These are phyloP conservation scores for Sporisorium scitamineum DNA, from an alignment of 1,284 basidiomycete genomes.

Conservation along the genomic window DNA sequence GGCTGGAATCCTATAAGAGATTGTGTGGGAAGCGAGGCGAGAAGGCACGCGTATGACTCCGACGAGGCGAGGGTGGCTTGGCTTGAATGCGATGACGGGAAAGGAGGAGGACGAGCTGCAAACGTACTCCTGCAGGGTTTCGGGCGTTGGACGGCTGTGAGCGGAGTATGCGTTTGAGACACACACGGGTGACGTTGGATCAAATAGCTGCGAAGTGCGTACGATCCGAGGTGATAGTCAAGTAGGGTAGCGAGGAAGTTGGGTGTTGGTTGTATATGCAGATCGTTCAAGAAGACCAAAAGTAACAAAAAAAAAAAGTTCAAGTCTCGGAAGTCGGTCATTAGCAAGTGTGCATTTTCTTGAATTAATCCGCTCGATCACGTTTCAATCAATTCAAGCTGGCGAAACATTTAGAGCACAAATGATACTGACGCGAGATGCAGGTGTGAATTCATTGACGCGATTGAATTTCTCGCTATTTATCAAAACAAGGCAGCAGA, in stretches of 20 bases:
- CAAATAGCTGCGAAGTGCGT: slow-evolving; percentile 1
- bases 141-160: background rate
- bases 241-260: background rate
- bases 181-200: background rate
- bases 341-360: slow-evolving; percentile 1
- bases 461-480: background rate
- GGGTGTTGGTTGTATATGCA: slow-evolving; percentile 14
- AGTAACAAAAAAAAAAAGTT: background rate
- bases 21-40: background rate
- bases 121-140: background rate
- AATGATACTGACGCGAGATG: too few species aligned
- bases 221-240: background rate
- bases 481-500: background rate
- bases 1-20: background rate
- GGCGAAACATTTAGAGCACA: too few species aligned
- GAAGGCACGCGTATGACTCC: background rate
- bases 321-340: slow-evolving; percentile 27
- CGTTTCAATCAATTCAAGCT: background rate
- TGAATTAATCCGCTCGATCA: background rate
- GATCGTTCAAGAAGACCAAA: background rate
- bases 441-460: too few species aligned
- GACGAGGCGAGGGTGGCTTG: background rate
- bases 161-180: background rate
- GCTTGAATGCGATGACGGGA: background rate
- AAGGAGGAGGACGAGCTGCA: background rate